Evolutionary conservation across 2,329 filamentous ascomycete genomes (phyloP).

Genomic region (Colletotrichum plurivorum): DNA sequence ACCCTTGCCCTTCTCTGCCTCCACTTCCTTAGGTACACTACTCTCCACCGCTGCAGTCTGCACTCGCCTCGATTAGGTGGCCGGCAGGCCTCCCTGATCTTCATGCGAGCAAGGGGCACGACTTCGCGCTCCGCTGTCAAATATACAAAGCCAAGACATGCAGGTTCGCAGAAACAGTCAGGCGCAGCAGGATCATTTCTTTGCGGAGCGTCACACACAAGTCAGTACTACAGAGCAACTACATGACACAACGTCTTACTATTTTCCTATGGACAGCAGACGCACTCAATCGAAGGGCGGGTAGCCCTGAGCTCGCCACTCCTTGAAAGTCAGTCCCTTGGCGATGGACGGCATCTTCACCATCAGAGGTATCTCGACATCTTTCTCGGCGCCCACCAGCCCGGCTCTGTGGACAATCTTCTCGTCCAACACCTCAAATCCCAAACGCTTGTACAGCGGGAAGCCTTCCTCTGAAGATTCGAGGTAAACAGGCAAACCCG

Average conservation of each 20-base stretch:
- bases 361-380: constrained; percentile 58
- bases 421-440: constrained; percentile 57
- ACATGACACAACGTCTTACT: constrained; percentile 5
- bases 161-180: constrained; percentile 23
- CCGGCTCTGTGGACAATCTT: constrained; percentile 55
- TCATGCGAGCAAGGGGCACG: constrained; percentile 28
- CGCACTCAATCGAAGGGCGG: constrained; percentile 31
- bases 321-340: constrained; percentile 50
- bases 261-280: constrained; percentile 5
- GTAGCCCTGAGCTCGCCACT: constrained; percentile 47
- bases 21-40: not conserved
- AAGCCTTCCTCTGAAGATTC: constrained; percentile 59
- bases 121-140: constrained; percentile 7
- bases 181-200: constrained; percentile 16
- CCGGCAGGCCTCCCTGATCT: constrained; percentile 17
- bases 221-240: not conserved
- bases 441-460: constrained; percentile 60
- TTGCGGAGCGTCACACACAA: constrained; percentile 1
- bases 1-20: not conserved
- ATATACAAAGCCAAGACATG: constrained; percentile 25
- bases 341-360: constrained; percentile 55
- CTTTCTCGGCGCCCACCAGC: constrained; percentile 51
- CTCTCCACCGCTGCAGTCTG: not conserved
- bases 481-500: constrained; percentile 59
- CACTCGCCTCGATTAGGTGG: constrained; percentile 7